phyloP scores from a whole-genome alignment of 805 yeast species.

The Yarrowia sp. region DNA sequence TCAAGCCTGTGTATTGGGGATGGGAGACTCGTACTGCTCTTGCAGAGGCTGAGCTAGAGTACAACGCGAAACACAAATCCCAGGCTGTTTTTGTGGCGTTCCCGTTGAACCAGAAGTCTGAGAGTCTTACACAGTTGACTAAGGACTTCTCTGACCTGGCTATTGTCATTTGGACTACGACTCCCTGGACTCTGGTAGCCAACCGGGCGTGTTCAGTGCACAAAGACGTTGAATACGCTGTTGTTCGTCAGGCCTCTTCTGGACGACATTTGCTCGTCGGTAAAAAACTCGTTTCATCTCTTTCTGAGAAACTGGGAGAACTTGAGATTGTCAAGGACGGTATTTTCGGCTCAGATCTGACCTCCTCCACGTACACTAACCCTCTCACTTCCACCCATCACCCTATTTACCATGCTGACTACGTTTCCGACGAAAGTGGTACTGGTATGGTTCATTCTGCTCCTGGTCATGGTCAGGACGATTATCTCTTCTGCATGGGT shows the following conservation, averaged over 20 bases:
- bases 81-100: constrained; percentile 55
- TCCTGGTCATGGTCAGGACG: constrained; percentile 98
- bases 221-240: constrained; percentile 62
- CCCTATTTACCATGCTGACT: constrained; percentile 79
- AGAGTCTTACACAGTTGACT: background rate
- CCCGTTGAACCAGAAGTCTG: background rate
- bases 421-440: constrained; percentile 82
- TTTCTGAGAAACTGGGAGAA: constrained; percentile 46
- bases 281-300: constrained; percentile 54
- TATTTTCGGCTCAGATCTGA: constrained; percentile 54
- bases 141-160: constrained; percentile 33
- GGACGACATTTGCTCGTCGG: constrained; percentile 65
- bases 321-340: constrained; percentile 46
- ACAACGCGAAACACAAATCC: constrained; percentile 74
- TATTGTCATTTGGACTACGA: constrained; percentile 87
- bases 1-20: constrained; percentile 98
- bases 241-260: constrained; percentile 51
- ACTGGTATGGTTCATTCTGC: constrained; percentile 97
- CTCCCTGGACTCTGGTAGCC: constrained; percentile 96
- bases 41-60: constrained; percentile 96
- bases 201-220: constrained; percentile 84
- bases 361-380: constrained; percentile 59
- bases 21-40: constrained; percentile 91
- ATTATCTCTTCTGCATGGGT: constrained; percentile 71
- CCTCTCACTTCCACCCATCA: constrained; percentile 55